Evolutionary conservation across 2,329 filamentous ascomycete species (phyloP).

Genomic region (Penicillium brasilianum): DNA sequence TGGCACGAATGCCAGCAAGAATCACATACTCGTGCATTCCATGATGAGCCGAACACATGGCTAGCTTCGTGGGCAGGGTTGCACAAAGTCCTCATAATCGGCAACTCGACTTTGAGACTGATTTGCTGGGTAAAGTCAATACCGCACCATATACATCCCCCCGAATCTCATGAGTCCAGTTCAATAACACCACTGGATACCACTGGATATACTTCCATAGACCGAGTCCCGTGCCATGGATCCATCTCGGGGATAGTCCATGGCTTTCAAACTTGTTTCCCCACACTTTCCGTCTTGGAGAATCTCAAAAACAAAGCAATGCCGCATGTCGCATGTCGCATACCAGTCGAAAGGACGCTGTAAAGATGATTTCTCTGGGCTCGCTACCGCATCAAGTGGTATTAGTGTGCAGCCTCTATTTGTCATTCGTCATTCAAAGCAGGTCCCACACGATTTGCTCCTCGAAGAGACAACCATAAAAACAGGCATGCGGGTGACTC

Average conservation of each 20-base stretch:
- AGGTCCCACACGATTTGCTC: not conserved
- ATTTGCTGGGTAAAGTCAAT: not conserved
- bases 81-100: conserved; percentile 5
- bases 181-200: conserved; percentile 4
- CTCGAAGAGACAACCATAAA: not conserved
- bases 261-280: not conserved
- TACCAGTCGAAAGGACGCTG: not conserved
- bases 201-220: not conserved
- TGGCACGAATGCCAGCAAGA: conserved; percentile 7
- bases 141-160: not conserved
- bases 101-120: not conserved
- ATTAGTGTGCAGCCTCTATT: not conserved
- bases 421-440: not conserved
- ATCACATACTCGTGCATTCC: not conserved
- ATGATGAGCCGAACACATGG: not conserved
- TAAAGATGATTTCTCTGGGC: not conserved
- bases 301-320: not conserved
- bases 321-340: not conserved
- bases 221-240: not conserved
- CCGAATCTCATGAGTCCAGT: not conserved
- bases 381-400: too few species aligned
- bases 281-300: not conserved
- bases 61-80: not conserved
- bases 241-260: not conserved
- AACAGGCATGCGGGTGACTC: not conserved